A percentile compares a stretch with the other conserved stretches of the same genome.
phyloP scores from a whole-genome alignment of 108 stramenopile species.

The Cyclostephanos tholiformis region DNA sequence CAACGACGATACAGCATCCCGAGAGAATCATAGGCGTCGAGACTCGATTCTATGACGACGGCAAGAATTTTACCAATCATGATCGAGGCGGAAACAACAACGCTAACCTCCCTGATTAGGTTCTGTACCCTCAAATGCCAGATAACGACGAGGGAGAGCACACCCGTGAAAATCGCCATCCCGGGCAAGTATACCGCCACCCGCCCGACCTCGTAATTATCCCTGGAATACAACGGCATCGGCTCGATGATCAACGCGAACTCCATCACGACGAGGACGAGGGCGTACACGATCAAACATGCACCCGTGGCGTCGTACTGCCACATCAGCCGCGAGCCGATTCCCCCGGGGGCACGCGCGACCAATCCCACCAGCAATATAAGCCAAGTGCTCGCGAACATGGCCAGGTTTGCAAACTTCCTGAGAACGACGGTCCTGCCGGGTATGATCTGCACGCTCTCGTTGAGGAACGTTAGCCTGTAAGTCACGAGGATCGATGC shows the following conservation, averaged over 20 bases:
- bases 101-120: conserved; percentile 42
- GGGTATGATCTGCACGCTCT: conserved; percentile 50
- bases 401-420: conserved; percentile 58
- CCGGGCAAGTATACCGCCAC: conserved; percentile 64
- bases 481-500: conserved; percentile 65
- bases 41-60: conserved; percentile 59
- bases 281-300: conserved; percentile 49
- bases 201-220: conserved; percentile 55
- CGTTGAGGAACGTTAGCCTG: conserved; percentile 64
- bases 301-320: conserved; percentile 64
- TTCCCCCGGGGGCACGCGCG: conserved; percentile 63
- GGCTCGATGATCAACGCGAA: conserved; percentile 59
- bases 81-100: conserved; percentile 44
- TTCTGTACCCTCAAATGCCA: conserved; percentile 46
- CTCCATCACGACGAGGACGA: conserved; percentile 56
- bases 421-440: conserved; percentile 49
- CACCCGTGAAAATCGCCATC: conserved; percentile 56
- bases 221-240: conserved; percentile 55
- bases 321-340: conserved; percentile 51
- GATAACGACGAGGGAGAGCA: conserved; percentile 34
- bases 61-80: conserved; percentile 64
- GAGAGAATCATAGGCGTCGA: conserved; percentile 33
- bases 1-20: conserved; percentile 49
- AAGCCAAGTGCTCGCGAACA: conserved; percentile 51
- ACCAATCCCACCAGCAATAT: conserved; percentile 65